Evolutionary conservation across 2,329 filamentous ascomycete species (phyloP).

Genomic region (Alternaria solani): DNA sequence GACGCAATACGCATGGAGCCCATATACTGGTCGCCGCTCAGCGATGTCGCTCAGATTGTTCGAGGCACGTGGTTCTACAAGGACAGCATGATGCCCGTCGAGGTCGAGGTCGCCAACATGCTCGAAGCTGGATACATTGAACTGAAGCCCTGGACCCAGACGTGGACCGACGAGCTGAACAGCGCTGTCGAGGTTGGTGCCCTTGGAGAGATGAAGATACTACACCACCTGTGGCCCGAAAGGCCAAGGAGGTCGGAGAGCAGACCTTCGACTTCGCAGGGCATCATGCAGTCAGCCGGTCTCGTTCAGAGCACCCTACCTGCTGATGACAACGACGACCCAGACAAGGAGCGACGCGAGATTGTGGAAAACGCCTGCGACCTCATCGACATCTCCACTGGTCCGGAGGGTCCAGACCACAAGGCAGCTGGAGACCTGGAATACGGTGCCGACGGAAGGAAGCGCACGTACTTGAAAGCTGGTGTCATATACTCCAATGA

Average conservation of each 20-base stretch:
- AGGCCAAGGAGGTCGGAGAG: slow-evolving; percentile 63
- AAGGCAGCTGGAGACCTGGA: slow-evolving; percentile 56
- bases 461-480: slow-evolving; percentile 73
- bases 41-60: slow-evolving; percentile 82
- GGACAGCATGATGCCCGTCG: slow-evolving; percentile 91
- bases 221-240: slow-evolving; percentile 81
- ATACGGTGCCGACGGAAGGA: slow-evolving; percentile 55
- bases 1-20: slow-evolving; percentile 78
- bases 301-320: slow-evolving; percentile 46
- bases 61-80: slow-evolving; percentile 97
- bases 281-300: slow-evolving; percentile 37
- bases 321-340: slow-evolving; percentile 49
- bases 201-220: slow-evolving; percentile 88
- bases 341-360: slow-evolving; percentile 54
- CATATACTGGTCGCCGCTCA: slow-evolving; percentile 96
- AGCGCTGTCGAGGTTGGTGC: slow-evolving; percentile 92
- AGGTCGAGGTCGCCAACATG: slow-evolving; percentile 85
- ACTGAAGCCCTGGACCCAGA: slow-evolving; percentile 86
- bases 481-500: slow-evolving; percentile 88
- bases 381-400: slow-evolving; percentile 58
- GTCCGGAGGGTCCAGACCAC: slow-evolving; percentile 56
- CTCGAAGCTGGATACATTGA: slow-evolving; percentile 91
- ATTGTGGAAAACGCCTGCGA: slow-evolving; percentile 57
- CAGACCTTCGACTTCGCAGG: slow-evolving; percentile 52
- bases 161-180: slow-evolving; percentile 89